Base-by-base conservation (phyloP, 1,139 yeast species). In the Casaregolazyma lundiana region DNA sequence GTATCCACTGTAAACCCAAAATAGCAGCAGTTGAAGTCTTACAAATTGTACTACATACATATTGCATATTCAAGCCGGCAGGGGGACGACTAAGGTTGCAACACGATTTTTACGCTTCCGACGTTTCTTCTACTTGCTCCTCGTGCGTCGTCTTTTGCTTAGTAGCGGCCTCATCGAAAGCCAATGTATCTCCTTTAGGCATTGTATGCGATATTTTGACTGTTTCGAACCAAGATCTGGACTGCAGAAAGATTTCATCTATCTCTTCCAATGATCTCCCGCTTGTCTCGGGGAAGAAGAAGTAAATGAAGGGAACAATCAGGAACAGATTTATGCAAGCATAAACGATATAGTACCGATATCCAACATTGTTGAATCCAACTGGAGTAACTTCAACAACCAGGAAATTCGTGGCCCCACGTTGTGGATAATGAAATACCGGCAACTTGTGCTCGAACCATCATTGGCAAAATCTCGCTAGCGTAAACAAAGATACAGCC, bases 401-500 rank as follows among this genome's bases (percentile, higher is more conserved):
- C 64, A 71, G 63, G 53, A 71, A 72, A 46, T 70, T 71, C 50
- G 59, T 79, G 58, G 54, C 77, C n/a, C 51, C 78, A 70, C 46
- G 71, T 73, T 59, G 66, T 62, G 38, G 47, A 48, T 2, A 54
- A 51, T 13, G 58, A 56, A 29, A 76, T 65, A 35, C 81, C 83
- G 45, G 77, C 68, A 45, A 79, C 80, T 41, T 74, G 71, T 42
- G 81, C 77, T 68, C 84, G 76, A 40, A 80, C 75, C 60, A 76
- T 71, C 62, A 77, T 71, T n/a, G 84, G 82, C 58, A 78, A 73
- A 49, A 79, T 75, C 64, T 80, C 85, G 40, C 83, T 79, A 46
- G 81, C 81, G 64, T 78, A 57, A 19, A 50, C 56, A 52, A 53
- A 58, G 49, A 50, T 57, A 35, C 45, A 47, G 16, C 56, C 59